Evolutionary conservation across 176 grass and related monocot species (phyloP), one percentile per base, ranked within the genome.

Genomic region (Carex cristatella): DNA sequence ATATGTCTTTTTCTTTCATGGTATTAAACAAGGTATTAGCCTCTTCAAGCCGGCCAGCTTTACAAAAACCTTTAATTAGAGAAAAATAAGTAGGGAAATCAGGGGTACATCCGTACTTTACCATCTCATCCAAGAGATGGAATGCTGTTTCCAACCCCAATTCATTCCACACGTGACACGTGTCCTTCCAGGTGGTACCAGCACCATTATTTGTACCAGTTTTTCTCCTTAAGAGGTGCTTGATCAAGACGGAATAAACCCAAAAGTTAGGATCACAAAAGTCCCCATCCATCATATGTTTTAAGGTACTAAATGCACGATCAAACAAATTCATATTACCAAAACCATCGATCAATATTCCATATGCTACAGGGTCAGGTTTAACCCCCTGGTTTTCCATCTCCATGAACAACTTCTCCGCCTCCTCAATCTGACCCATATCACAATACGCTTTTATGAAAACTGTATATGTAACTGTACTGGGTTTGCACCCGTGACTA

Each of bases 241-340:
- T 97, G 83, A 94, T 90, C 66, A 97, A 89, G 90, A 89, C 48
- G 86, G 80, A 84, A 61, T 94, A 97, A 64, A 91, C 90, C 81
- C 84, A 69, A 53, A 88, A 90, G 88, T 92, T 85, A 65, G 90
- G 92, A 14, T 97, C 83, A 89, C 92, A 94, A 70, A 90, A 89
- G 84, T 59, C 83, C 28, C 79, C 74, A 84, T 86, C 69, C 81
- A 97, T 88, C 94, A 97, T 97, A 63, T 76, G 65, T 82, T 92
- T 94, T 61, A 97, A 70, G 85, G 77, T 89, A 85, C 56, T 55
- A 68, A 92, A 97, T 83, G 92, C 89, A 40, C 79, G 90, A 76
- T 94, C 77, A 65, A 89, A 80, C 27, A 91, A 92, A 42, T 88
- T 88, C 79, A 92, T 86, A 83, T 86, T 88, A 60, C 89, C 85